Evolutionary conservation across 2,329 filamentous ascomycete species (phyloP).

Genomic region (Pyrenochaeta sp.): DNA sequence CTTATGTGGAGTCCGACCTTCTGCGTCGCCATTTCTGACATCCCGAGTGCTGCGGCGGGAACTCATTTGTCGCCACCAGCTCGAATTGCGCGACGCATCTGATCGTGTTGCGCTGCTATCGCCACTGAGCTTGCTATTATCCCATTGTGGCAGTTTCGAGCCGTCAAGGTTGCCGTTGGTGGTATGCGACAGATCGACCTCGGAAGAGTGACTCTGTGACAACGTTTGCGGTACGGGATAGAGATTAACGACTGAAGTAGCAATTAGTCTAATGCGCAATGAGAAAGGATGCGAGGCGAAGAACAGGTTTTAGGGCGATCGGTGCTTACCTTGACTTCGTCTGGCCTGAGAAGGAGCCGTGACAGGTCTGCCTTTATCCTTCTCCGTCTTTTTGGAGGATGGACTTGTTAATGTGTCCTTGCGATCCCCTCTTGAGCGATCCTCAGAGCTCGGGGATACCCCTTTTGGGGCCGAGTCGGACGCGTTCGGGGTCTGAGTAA

Average conservation of each 20-base stretch:
- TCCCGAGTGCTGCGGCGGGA: slow-evolving; percentile 38
- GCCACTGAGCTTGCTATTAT: slow-evolving; percentile 40
- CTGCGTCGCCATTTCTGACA: slow-evolving; percentile 40
- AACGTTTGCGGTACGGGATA: slow-evolving; percentile 41
- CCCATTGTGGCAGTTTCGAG: slow-evolving; percentile 44
- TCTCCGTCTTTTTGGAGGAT: slow-evolving; percentile 39
- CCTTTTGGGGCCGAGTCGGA: slow-evolving; percentile 34
- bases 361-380: slow-evolving; percentile 38
- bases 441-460: slow-evolving; percentile 16
- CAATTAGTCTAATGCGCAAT: slow-evolving; percentile 3
- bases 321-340: slow-evolving; percentile 45
- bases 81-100: slow-evolving; percentile 42
- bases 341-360: slow-evolving; percentile 47
- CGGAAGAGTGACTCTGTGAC: slow-evolving; percentile 44
- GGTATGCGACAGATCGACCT: slow-evolving; percentile 42
- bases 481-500: slow-evolving; percentile 47
- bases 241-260: slow-evolving; percentile 34
- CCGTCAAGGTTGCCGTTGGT: slow-evolving; percentile 45
- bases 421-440: slow-evolving; percentile 32
- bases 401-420: slow-evolving; percentile 42
- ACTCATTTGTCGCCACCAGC: slow-evolving; percentile 49
- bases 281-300: neutral
- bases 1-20: slow-evolving; percentile 32
- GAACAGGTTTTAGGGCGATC: slow-evolving; percentile 22
- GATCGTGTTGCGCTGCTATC: slow-evolving; percentile 41